These are phyloP conservation scores for Leccinum ochraceum DNA, from an alignment of 768 basidiomycete genomes.

Conservation along the genomic window DNA sequence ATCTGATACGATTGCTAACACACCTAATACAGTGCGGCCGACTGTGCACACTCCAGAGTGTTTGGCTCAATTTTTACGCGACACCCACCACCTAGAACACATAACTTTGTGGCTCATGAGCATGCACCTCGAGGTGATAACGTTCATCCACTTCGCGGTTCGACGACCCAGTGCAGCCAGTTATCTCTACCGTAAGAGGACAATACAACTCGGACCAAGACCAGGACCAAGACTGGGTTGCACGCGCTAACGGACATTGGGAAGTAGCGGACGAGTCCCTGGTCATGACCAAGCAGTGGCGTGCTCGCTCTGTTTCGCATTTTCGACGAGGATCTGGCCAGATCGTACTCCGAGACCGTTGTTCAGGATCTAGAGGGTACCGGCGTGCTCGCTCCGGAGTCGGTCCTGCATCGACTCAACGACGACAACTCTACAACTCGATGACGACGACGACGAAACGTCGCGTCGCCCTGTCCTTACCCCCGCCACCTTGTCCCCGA, in stretches of 20 bases:
- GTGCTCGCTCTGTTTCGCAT: too few relatives aligned
- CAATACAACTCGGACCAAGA: too few relatives aligned
- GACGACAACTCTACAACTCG: too few relatives aligned
- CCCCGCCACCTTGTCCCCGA: too few relatives aligned
- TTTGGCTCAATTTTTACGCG: background rate
- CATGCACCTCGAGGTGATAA: background rate
- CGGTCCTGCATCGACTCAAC: too few relatives aligned
- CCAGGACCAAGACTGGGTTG: too few relatives aligned
- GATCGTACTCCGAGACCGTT: background rate
- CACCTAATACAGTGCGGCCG: constrained; percentile 3
- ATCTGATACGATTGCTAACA: constrained; percentile 7
- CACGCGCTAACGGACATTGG: too few relatives aligned
- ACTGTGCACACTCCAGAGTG: constrained; percentile 6
- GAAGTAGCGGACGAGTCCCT: background rate
- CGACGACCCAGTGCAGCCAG: background rate
- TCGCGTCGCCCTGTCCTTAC: too few relatives aligned
- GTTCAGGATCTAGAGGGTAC: background rate
- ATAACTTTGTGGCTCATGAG: background rate
- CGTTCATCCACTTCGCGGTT: background rate
- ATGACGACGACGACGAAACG: too few relatives aligned
- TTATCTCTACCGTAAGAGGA: background rate
- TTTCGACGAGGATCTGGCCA: too few relatives aligned
- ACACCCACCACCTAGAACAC: background rate
- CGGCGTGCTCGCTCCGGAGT: too few relatives aligned
- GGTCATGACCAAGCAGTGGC: too few relatives aligned